phyloP scores from a whole-genome alignment of 2,329 filamentous ascomycete genomes.

The Xylariaceae sp. region DNA sequence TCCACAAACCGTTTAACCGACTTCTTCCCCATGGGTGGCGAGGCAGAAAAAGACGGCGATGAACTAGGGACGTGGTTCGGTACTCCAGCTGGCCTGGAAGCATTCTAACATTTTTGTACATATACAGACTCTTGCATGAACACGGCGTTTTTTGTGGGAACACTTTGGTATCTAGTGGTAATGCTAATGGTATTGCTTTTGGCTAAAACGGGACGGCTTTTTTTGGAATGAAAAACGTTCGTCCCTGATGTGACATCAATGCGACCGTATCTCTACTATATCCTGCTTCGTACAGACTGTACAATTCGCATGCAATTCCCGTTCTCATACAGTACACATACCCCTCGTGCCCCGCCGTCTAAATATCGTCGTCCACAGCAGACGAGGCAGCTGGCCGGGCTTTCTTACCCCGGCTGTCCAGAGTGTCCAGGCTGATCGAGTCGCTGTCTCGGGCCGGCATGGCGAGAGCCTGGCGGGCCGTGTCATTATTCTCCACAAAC shows the following conservation, averaged over 20 bases:
- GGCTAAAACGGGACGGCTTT: conserved; percentile 7
- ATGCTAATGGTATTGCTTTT: conserved; percentile 1
- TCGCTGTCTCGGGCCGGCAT: conserved; percentile 55
- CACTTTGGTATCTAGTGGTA: not conserved
- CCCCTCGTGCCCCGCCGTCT: conserved; percentile 18
- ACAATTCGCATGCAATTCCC: conserved; percentile 12
- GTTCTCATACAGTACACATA: conserved; percentile 5
- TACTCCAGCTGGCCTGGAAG: conserved; percentile 59
- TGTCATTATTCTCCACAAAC: conserved; percentile 83
- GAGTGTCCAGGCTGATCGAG: conserved; percentile 51
- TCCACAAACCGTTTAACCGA: conserved; percentile 67
- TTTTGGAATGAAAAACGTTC: conserved; percentile 9
- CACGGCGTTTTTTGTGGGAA: conserved; percentile 21
- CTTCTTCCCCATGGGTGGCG: conserved; percentile 53
- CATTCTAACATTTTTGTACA: conserved; percentile 50
- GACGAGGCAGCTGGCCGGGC: conserved; percentile 29
- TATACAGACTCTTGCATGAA: conserved; percentile 13
- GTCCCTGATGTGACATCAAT: conserved; percentile 15
- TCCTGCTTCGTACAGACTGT: conserved; percentile 16
- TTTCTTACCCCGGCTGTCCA: conserved; percentile 57
- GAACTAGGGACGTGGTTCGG: conserved; percentile 83
- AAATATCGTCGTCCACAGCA: conserved; percentile 57
- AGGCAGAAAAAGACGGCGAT: conserved; percentile 45
- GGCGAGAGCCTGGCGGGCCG: conserved; percentile 73
- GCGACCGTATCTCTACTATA: conserved; percentile 23